Conservation (phyloP, 2,329 filamentous ascomycete species). For the Colletotrichum neosansevieriae region DNA sequence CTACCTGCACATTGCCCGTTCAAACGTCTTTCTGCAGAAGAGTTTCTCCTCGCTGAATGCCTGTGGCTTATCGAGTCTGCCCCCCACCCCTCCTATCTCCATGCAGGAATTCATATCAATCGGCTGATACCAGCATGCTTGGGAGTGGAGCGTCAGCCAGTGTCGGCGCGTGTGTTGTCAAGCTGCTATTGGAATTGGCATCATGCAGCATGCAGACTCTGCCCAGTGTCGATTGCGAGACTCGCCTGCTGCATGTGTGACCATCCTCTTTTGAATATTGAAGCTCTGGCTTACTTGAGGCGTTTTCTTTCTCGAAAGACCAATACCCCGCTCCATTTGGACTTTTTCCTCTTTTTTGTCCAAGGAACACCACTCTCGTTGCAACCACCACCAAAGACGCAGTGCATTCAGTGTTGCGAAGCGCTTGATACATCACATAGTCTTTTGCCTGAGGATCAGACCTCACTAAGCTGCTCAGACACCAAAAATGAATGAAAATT, state of each 20-base stretch:
- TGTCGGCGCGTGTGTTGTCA: constrained; percentile 29
- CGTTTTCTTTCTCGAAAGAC: no score
- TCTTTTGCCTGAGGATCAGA: no score
- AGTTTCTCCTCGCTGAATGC: no score
- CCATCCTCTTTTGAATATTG: constrained; percentile 1
- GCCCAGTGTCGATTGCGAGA: no score
- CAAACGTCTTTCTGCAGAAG: not conserved
- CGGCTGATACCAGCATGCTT: no score
- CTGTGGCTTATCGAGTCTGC: no score
- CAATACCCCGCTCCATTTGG: not conserved
- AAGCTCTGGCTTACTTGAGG: not conserved
- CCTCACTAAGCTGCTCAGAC: no score
- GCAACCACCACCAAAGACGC: constrained; percentile 10
- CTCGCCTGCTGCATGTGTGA: not conserved
- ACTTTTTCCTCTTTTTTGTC: constrained; percentile 4
- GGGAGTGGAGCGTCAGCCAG: constrained; percentile 11
- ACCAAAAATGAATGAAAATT: no score
- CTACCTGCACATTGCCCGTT: not conserved
- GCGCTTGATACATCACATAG: no score
- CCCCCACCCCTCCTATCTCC: no score
- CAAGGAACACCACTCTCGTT: not conserved
- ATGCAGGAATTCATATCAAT: no score
- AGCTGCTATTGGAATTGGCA: constrained; percentile 1
- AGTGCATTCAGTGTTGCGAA: not conserved
- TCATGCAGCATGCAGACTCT: constrained; percentile 20